phyloP scores from a whole-genome alignment of 2,329 filamentous ascomycete genomes.

The Aotearoamyces nothofagi region DNA sequence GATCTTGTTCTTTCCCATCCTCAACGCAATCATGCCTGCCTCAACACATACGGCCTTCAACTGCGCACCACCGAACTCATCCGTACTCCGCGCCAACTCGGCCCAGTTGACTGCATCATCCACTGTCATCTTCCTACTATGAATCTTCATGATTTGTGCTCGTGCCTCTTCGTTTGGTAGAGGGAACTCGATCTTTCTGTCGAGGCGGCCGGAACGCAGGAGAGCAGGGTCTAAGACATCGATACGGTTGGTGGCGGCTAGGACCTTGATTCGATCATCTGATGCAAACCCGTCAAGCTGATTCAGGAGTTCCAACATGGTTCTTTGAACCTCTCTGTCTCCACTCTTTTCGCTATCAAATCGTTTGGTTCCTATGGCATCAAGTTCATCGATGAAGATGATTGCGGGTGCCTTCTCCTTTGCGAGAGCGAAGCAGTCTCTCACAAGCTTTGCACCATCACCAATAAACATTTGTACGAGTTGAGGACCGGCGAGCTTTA shows the following conservation, averaged over 20 bases:
- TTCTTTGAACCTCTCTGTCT: conserved; percentile 94
- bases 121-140: conserved; percentile 96
- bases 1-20: conserved; percentile 91
- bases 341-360: conserved; percentile 98
- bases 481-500: conserved; percentile 94
- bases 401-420: conserved; percentile 99
- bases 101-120: conserved; percentile 90
- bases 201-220: conserved; percentile 79
- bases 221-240: conserved; percentile 88
- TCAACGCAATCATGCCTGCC: conserved; percentile 95
- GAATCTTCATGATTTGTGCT: conserved; percentile 93
- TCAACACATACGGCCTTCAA: conserved; percentile 98
- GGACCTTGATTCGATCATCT: conserved; percentile 90
- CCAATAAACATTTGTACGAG: conserved; percentile 99
- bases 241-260: conserved; percentile 87
- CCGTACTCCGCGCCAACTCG: conserved; percentile 87
- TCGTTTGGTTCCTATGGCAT: conserved; percentile 96
- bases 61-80: conserved; percentile 96
- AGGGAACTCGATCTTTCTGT: conserved; percentile 97
- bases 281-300: conserved; percentile 97
- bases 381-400: conserved; percentile 98
- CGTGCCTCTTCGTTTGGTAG: conserved; percentile 95
- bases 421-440: conserved; percentile 91
- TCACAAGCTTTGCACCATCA: conserved; percentile 92
- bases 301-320: conserved; percentile 97